These are phyloP conservation scores for Geotrichum ghanense DNA, from an alignment of 805 yeast genomes.

Conservation along the genomic window DNA sequence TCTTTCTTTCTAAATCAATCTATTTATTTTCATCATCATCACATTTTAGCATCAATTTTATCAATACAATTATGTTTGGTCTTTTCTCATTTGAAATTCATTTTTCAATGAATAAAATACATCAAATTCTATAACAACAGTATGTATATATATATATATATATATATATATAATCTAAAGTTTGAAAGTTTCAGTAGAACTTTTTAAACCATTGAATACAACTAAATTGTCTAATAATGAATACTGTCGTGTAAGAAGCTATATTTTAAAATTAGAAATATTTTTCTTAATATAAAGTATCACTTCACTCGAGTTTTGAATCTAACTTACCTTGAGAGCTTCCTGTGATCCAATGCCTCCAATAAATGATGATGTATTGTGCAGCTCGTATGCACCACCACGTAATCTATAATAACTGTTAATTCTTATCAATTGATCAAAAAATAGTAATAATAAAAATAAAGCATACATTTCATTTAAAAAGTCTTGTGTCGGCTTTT, in stretches of 20 bases:
- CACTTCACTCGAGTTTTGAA: no score
- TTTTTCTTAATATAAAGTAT: neutral
- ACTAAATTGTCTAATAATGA: conserved; percentile 62
- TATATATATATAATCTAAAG: no score
- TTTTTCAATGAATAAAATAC: no score
- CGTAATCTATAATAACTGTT: conserved; percentile 13
- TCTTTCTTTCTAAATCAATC: no score
- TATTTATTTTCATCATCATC: no score
- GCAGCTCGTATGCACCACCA: conserved; percentile 34
- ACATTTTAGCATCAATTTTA: no score
- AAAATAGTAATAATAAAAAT: no score
- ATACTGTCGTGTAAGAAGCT: conserved; percentile 60
- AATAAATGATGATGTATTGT: conserved; percentile 52
- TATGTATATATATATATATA: no score
- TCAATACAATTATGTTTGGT: no score
- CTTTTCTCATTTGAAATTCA: no score
- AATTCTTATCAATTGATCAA: no score
- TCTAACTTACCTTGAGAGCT: conserved; percentile 40
- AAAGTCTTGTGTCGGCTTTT: conserved; percentile 24
- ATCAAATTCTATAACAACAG: no score
- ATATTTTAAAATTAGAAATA: conserved; percentile 4
- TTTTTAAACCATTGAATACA: conserved; percentile 60
- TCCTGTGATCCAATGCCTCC: conserved; percentile 90
- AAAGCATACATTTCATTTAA: conserved; percentile 31
- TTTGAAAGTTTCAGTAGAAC: conserved; percentile 27